Evolutionary conservation across 2,329 filamentous ascomycete genomes (phyloP).

Genomic region (Gnomoniopsis sp.): DNA sequence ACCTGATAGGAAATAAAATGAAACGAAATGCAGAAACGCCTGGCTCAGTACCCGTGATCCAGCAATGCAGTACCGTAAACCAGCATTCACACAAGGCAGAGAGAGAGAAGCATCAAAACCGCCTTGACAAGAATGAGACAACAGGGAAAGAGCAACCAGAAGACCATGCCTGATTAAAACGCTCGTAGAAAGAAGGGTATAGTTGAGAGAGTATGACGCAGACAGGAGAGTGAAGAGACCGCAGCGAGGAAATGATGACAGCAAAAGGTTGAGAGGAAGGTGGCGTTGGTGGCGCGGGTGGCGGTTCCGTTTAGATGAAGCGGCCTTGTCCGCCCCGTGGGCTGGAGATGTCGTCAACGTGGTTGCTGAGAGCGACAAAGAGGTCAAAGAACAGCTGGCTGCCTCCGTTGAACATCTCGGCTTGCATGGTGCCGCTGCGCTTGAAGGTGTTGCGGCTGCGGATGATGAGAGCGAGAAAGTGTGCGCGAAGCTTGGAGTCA

Average conservation of each 20-base stretch:
- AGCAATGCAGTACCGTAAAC: slow-evolving; percentile 12
- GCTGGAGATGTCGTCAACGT: slow-evolving; percentile 68
- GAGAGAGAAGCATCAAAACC: not conserved
- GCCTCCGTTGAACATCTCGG: slow-evolving; percentile 86
- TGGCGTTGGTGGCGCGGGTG: not conserved
- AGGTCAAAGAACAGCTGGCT: slow-evolving; percentile 85
- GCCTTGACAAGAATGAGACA: slow-evolving; percentile 4
- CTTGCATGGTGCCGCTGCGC: slow-evolving; percentile 90
- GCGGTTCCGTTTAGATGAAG: not conserved
- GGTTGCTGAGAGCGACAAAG: slow-evolving; percentile 89
- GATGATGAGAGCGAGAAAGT: slow-evolving; percentile 91
- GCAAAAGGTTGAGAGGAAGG: not conserved
- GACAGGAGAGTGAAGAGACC: not conserved
- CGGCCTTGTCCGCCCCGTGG: slow-evolving; percentile 37
- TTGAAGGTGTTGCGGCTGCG: slow-evolving; percentile 85
- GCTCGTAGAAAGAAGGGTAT: not conserved
- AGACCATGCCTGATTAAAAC: slow-evolving; percentile 9
- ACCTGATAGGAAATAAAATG: not conserved
- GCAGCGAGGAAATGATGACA: not conserved
- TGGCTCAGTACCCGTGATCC: not conserved
- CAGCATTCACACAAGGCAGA: slow-evolving; percentile 6
- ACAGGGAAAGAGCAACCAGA: slow-evolving; percentile 12
- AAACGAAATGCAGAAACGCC: not conserved
- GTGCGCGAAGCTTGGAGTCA: slow-evolving; percentile 85
- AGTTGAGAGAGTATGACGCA: not conserved